Percentiles rank a stretch among this genome's conserved stretches.
These are phyloP conservation scores for Lipomyces orientalis DNA, from an alignment of 805 yeast species.

Conservation along the genomic window DNA sequence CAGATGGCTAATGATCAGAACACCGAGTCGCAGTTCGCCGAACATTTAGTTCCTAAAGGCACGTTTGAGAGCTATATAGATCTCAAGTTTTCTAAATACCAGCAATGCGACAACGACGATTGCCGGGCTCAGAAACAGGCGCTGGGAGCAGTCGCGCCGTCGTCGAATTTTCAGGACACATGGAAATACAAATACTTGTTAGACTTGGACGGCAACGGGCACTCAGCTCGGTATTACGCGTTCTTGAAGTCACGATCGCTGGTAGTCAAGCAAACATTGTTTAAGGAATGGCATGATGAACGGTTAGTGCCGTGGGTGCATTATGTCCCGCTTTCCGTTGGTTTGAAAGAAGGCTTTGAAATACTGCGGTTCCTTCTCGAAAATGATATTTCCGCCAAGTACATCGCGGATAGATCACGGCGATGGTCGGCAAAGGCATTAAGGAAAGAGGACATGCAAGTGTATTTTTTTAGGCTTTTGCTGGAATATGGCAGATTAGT, in stretches of 20 bases:
- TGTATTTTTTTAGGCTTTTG: constrained; percentile 38
- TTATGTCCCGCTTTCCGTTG: constrained; percentile 37
- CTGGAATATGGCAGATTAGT: constrained; percentile 40
- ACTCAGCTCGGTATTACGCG: constrained; percentile 37
- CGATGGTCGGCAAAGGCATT: constrained; percentile 33
- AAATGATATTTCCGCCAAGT: constrained; percentile 31
- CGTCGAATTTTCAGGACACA: constrained; percentile 23
- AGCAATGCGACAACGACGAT: constrained; percentile 34
- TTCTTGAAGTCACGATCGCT: constrained; percentile 34
- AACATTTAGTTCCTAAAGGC: constrained; percentile 19
- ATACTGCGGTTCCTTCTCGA: constrained; percentile 27
- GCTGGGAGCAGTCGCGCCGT: constrained; percentile 26
- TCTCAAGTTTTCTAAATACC: constrained; percentile 21
- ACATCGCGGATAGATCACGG: constrained; percentile 32
- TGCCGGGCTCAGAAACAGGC: constrained; percentile 21
- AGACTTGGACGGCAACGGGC: constrained; percentile 39
- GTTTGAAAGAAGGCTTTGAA: constrained; percentile 36
- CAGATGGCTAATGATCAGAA: constrained; percentile 4
- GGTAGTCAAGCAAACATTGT: constrained; percentile 37
- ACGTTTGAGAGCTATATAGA: constrained; percentile 14
- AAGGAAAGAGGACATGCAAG: constrained; percentile 37
- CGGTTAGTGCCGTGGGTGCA: constrained; percentile 40
- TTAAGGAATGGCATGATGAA: constrained; percentile 40
- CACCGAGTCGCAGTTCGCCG: constrained; percentile 24
- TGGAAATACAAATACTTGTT: constrained; percentile 37